Conservation (phyloP, 257 asterid genomes). For the Striga asiatica region DNA sequence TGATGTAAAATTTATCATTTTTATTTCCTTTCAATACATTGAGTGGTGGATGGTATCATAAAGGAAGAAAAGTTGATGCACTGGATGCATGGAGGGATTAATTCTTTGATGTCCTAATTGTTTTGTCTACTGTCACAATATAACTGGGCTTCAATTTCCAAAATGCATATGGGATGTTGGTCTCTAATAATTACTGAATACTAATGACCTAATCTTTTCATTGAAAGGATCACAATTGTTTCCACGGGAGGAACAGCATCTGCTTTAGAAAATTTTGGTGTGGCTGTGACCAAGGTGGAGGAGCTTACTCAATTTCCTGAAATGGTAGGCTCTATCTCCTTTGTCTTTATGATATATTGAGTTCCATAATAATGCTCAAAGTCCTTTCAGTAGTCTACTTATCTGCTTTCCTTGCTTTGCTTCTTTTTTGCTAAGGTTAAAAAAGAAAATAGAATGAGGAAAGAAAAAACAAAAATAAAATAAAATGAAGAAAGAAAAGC, state of each 20-base stretch:
- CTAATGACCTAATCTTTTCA: neutral
- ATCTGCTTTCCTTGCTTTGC: neutral
- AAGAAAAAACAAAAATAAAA: too few species aligned
- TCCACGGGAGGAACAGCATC: slow-evolving; percentile 97
- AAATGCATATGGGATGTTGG: neutral
- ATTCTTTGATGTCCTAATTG: neutral
- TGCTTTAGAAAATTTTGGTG: slow-evolving; percentile 65
- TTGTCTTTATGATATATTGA: neutral
- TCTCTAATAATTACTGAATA: neutral
- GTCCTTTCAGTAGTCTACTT: slow-evolving; percentile 10
- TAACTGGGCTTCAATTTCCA: slow-evolving; percentile 7
- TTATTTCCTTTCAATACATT: neutral
- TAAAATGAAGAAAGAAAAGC: neutral
- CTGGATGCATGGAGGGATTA: neutral
- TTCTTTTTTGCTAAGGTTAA: too few species aligned
- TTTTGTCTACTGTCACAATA: slow-evolving; percentile 8
- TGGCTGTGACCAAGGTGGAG: slow-evolving; percentile 86
- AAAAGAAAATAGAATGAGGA: too few species aligned
- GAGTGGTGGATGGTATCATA: neutral
- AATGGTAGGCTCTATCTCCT: slow-evolving; percentile 44
- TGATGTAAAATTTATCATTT: neutral
- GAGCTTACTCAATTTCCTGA: slow-evolving; percentile 87
- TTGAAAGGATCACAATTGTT: slow-evolving; percentile 64
- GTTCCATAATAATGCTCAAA: neutral
- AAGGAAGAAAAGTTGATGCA: neutral